Evolutionary conservation across 2,329 filamentous ascomycete genomes (phyloP), one percentile per base, ranked within the genome.

Genomic region (Colletotrichum liaoningense): DNA sequence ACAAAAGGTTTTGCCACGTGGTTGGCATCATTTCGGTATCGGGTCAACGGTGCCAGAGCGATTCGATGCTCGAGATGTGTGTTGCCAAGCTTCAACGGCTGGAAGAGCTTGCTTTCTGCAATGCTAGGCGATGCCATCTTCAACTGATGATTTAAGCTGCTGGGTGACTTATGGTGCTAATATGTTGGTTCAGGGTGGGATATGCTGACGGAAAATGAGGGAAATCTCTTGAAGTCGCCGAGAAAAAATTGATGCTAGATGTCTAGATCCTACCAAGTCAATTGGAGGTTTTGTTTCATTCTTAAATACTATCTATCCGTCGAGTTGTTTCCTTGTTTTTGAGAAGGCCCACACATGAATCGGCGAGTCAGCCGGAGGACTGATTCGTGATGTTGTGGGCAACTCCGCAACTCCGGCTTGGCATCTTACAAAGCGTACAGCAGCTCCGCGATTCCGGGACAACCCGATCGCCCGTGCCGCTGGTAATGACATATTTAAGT

Each of bases 1-100:
- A 79, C 76, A 28, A 80, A 77, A 0, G 78, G 73, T 9, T 68
- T 68, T 26, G 73, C 69, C 19, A 59, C 63, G 26, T 74, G 73
- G 30, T 56, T 55, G 6, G 68, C 63, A 7, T 64, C 69, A 26
- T 63, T 59, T 26, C 73, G 73, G 73, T 60, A 69, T n/a, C 69
- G 65, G 4, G 73, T 74, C 65, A 74, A 56, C 2, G 73, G 73
- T 8, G 73, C 59, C 24, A 74, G 30, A 24, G 64, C 69, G 16
- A 74, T 60, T 12, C 73, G 65, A 57, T 72, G 71, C 52, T 70
- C 56, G 22, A 74, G 56, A 7, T 70, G 62, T 12, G 69, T 30
- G 33, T 24, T 54, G 19, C 71, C 71, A 35, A 74, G 35, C 62
- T 58, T 57, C 46, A 74, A 22, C 14, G 67, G 71, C 62, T 71